A percentile compares a stretch with the other conserved stretches of the same genome.
Evolutionary conservation across 306 rosid species (phyloP).

Genomic region (Carpinus viminea): DNA sequence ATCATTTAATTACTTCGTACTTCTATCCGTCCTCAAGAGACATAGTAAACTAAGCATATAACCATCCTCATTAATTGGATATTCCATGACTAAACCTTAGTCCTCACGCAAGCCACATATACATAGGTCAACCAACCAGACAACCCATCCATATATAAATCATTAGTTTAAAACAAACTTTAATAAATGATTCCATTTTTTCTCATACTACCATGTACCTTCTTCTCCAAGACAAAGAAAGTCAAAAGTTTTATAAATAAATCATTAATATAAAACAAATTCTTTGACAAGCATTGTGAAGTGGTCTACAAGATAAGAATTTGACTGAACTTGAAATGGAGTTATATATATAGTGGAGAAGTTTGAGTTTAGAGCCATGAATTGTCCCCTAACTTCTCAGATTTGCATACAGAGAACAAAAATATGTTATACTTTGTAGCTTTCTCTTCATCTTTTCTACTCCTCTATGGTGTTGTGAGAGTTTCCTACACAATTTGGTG

Average conservation of each 20-base stretch:
- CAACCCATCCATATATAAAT: too few species aligned
- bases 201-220: background rate
- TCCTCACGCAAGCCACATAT: background rate
- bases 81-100: background rate
- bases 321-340: conserved; percentile 15
- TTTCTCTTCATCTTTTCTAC: conserved; percentile 28
- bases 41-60: too few species aligned
- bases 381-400: background rate
- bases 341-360: conserved; percentile 1
- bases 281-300: conserved; percentile 5
- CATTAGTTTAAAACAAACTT: too few species aligned
- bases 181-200: too few species aligned
- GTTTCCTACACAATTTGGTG: conserved; percentile 39
- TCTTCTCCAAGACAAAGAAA: conserved; percentile 17
- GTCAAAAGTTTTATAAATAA: background rate
- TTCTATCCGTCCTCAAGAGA: too few species aligned
- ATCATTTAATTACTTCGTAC: too few species aligned
- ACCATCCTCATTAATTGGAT: too few species aligned
- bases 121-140: background rate
- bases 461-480: conserved; percentile 34
- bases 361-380: conserved; percentile 10
- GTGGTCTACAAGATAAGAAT: conserved; percentile 6
- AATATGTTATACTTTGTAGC: background rate
- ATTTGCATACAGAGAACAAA: background rate
- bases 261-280: background rate